phyloP scores from a whole-genome alignment of 192 early-diverging fungal genomes.

The Pilobolus umbonatus region DNA sequence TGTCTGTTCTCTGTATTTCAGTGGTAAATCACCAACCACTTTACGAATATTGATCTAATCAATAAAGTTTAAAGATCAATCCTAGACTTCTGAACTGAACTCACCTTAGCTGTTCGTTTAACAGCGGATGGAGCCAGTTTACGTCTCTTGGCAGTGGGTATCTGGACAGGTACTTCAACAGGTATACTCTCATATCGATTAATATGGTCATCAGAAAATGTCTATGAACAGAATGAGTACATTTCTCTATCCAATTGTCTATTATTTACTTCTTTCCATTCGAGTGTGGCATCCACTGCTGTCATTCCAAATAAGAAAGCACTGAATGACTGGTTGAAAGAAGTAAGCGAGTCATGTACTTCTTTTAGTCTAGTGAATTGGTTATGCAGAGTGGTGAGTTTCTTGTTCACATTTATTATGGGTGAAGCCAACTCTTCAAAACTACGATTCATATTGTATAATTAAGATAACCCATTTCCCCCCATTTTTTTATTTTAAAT shows the following conservation, averaged over 20 bases:
- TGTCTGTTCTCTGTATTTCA: conserved; percentile 25
- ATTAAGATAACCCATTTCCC: too few relatives aligned
- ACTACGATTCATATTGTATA: too few relatives aligned
- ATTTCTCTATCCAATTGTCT: too few relatives aligned
- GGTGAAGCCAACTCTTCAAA: background rate
- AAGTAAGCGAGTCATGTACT: conserved; percentile 19
- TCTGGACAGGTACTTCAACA: conserved; percentile 20
- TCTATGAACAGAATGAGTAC: too few relatives aligned
- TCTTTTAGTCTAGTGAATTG: conserved; percentile 21
- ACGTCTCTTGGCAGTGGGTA: background rate
- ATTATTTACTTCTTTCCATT: conserved; percentile 26
- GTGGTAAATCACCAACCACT: conserved; percentile 28
- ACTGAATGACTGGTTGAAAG: conserved; percentile 30
- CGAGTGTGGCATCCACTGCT: conserved; percentile 18
- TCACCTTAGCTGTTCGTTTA: background rate
- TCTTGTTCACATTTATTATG: background rate
- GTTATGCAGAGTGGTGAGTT: conserved; percentile 12
- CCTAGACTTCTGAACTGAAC: background rate
- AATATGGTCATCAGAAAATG: background rate
- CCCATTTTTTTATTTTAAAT: too few relatives aligned
- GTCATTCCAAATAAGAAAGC: conserved; percentile 32
- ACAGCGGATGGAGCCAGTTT: background rate
- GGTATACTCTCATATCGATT: background rate
- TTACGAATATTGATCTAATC: conserved; percentile 28
- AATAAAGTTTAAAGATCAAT: background rate